Percentiles rank a stretch among this genome's conserved stretches.
Evolutionary conservation across 768 basidiomycete species (phyloP).

Genomic region (Boletus vermiculosoides): DNA sequence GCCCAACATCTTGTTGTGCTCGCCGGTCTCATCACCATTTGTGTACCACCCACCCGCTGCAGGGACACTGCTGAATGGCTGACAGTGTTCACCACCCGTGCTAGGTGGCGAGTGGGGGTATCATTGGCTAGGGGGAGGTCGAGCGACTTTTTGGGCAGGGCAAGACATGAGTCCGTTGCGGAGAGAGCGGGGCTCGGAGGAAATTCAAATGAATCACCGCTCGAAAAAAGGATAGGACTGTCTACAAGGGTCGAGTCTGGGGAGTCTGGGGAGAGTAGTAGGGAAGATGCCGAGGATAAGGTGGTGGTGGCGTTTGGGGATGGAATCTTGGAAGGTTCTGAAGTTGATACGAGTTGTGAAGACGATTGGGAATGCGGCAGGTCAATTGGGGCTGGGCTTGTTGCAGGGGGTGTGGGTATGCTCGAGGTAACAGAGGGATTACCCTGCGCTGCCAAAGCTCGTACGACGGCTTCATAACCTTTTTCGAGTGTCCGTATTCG

Average conservation of each 20-base stretch:
- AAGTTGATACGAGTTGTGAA: slow-evolving; percentile 23
- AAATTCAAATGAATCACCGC: slow-evolving; percentile 30
- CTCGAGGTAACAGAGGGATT: slow-evolving; percentile 26
- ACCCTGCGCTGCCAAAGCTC: slow-evolving; percentile 65
- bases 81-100: slow-evolving; percentile 90
- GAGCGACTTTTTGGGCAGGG: slow-evolving; percentile 25
- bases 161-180: slow-evolving; percentile 31
- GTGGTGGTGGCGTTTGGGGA: slow-evolving; percentile 25
- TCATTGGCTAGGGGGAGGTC: slow-evolving; percentile 35
- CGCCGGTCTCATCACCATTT: slow-evolving; percentile 28
- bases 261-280: slow-evolving; percentile 43
- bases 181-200: slow-evolving; percentile 40
- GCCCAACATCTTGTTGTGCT: slow-evolving; percentile 18
- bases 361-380: slow-evolving; percentile 23
- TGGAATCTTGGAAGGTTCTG: slow-evolving; percentile 21
- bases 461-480: slow-evolving; percentile 80
- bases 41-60: slow-evolving; percentile 81
- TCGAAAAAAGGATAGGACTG: slow-evolving; percentile 27
- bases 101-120: slow-evolving; percentile 92
- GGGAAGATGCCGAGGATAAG: slow-evolving; percentile 34
- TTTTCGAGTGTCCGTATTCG: slow-evolving; percentile 75
- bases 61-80: slow-evolving; percentile 65
- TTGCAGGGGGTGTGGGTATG: slow-evolving; percentile 15
- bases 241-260: slow-evolving; percentile 41
- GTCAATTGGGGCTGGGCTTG: slow-evolving; percentile 9